These are phyloP conservation scores for Ophiostoma pallidulum DNA, from an alignment of 2,329 filamentous ascomycete species.

Conservation along the genomic window DNA sequence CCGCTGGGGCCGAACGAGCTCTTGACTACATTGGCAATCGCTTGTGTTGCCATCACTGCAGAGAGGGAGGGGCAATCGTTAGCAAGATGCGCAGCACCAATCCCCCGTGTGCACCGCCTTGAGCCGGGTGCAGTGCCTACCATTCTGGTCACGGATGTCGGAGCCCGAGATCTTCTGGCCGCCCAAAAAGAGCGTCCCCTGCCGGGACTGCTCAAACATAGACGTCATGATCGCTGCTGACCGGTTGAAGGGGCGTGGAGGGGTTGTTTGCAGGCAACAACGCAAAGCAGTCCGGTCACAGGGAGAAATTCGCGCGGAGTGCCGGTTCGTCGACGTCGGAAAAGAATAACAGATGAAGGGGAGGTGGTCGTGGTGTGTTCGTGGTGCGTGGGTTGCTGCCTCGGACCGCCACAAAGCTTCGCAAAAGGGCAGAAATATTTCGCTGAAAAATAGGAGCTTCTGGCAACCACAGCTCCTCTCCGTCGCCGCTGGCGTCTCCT, in stretches of 20 bases:
- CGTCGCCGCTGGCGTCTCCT: background rate
- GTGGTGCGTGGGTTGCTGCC: background rate
- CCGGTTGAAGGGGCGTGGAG: background rate
- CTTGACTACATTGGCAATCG: slow-evolving; percentile 97
- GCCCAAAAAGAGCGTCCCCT: slow-evolving; percentile 93
- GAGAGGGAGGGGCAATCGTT: slow-evolving; percentile 14
- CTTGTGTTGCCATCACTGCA: slow-evolving; percentile 89
- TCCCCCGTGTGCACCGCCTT: slow-evolving; percentile 9
- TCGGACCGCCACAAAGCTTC: slow-evolving; percentile 3
- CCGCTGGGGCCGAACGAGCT: slow-evolving; percentile 96
- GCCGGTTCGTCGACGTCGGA: too few relatives aligned
- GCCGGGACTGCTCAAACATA: slow-evolving; percentile 91
- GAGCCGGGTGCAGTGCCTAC: slow-evolving; percentile 31
- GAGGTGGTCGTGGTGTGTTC: background rate
- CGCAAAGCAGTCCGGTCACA: too few relatives aligned
- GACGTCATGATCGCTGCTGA: slow-evolving; percentile 70
- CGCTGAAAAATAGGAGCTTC: slow-evolving; percentile 10
- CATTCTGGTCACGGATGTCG: slow-evolving; percentile 96
- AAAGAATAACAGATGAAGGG: background rate
- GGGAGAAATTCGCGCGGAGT: too few relatives aligned
- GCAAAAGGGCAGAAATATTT: slow-evolving; percentile 12
- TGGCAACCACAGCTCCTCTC: background rate
- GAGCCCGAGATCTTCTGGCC: slow-evolving; percentile 95
- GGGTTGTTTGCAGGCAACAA: background rate
- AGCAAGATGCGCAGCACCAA: slow-evolving; percentile 15